These are phyloP conservation scores for Lindgomyces ingoldianus DNA, from an alignment of 495 filamentous ascomycete genomes.

Conservation along the genomic window DNA sequence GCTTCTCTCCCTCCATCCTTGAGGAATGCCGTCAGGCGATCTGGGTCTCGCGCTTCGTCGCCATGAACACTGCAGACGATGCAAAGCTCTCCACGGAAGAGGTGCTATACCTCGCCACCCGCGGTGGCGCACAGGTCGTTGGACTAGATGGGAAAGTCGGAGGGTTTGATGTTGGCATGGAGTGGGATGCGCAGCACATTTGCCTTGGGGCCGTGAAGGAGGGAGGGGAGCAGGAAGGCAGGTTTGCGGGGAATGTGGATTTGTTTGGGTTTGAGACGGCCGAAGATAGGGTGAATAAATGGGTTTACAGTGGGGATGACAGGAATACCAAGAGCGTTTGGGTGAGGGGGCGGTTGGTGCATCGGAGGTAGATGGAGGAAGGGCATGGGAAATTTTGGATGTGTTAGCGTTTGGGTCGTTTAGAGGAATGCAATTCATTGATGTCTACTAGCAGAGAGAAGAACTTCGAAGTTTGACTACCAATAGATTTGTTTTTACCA, in stretches of 20 bases:
- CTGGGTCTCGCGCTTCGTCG: conserved; percentile 69
- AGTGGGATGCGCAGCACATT: conserved; percentile 85
- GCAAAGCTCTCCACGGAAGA: conserved; percentile 77
- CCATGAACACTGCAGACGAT: conserved; percentile 51
- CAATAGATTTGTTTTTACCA: too few relatives aligned
- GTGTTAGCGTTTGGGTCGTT: too few relatives aligned
- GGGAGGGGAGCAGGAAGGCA: conserved; percentile 37
- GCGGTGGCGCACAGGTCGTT: conserved; percentile 75
- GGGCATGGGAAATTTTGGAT: background rate
- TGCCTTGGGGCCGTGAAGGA: conserved; percentile 53
- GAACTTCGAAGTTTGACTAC: too few relatives aligned
- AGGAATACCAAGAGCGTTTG: conserved; percentile 77
- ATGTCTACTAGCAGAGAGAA: too few relatives aligned
- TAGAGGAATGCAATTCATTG: too few relatives aligned
- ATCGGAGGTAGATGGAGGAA: conserved; percentile 44
- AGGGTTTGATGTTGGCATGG: conserved; percentile 79
- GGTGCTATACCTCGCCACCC: conserved; percentile 80
- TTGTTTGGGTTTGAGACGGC: conserved; percentile 83
- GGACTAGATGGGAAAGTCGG: conserved; percentile 70
- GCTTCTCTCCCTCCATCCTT: conserved; percentile 75
- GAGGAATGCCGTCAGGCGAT: conserved; percentile 77
- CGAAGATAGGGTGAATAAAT: conserved; percentile 79
- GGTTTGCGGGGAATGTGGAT: conserved; percentile 59
- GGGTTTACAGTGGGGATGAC: conserved; percentile 87
- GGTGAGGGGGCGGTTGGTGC: conserved; percentile 77